Conservation (phyloP, 352 stramenopile species). For the Pythium periplocum region DNA sequence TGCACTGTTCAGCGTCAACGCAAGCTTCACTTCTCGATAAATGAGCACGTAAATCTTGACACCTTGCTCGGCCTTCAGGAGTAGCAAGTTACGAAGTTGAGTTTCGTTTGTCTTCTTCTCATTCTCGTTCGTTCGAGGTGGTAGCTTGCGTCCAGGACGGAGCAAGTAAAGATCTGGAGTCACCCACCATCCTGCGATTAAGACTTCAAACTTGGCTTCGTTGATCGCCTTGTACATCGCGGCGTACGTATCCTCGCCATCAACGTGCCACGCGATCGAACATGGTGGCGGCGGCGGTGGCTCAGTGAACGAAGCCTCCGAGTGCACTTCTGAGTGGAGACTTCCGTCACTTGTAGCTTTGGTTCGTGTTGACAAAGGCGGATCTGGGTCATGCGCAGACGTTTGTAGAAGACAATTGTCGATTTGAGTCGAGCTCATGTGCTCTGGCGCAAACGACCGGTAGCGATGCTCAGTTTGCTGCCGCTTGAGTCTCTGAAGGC, state of each 20-base stretch:
- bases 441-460: slow-evolving; percentile 71
- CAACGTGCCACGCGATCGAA: slow-evolving; percentile 80
- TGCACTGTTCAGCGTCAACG: slow-evolving; percentile 84
- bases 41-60: slow-evolving; percentile 90
- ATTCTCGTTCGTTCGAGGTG: slow-evolving; percentile 28
- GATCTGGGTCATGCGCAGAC: slow-evolving; percentile 4
- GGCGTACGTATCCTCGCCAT: slow-evolving; percentile 82
- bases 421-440: slow-evolving; percentile 31
- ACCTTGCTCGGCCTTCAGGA: slow-evolving; percentile 71
- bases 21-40: slow-evolving; percentile 87
- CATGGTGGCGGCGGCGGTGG: slow-evolving; percentile 34
- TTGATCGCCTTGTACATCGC: slow-evolving; percentile 86
- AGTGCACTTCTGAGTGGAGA: slow-evolving; percentile 57
- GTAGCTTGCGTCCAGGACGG: slow-evolving; percentile 53
- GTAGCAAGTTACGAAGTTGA: slow-evolving; percentile 68
- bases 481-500: slow-evolving; percentile 72
- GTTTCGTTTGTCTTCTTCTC: slow-evolving; percentile 56
- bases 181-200: slow-evolving; percentile 91
- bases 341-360: slow-evolving; percentile 46
- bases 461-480: slow-evolving; percentile 69
- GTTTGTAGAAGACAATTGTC: slow-evolving; percentile 4
- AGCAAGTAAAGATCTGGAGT: slow-evolving; percentile 81
- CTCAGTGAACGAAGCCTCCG: slow-evolving; percentile 42
- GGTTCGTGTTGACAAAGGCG: slow-evolving; percentile 13
- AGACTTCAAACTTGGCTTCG: slow-evolving; percentile 83